Conservation (phyloP, 352 stramenopile species). For the Phytophthora citrophthora region DNA sequence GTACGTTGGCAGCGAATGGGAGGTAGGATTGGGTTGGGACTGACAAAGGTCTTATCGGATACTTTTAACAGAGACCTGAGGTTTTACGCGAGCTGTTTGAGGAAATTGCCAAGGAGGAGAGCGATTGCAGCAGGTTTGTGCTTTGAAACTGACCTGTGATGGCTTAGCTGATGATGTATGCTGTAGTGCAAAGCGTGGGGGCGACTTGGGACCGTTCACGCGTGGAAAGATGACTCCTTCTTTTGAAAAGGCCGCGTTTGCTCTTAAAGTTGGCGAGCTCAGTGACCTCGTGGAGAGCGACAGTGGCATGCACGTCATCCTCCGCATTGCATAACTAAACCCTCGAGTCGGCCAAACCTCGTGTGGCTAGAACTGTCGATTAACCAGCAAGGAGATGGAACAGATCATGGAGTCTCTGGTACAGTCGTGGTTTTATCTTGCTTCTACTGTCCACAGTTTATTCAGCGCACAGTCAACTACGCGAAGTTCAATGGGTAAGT, state of each 20-base stretch:
- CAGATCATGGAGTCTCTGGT: too few relatives aligned
- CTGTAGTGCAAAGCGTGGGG: slow-evolving; percentile 87
- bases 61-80: slow-evolving; percentile 31
- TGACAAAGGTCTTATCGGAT: neutral
- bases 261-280: slow-evolving; percentile 93
- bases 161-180: neutral
- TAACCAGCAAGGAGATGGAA: slow-evolving; percentile 13
- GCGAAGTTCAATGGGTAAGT: slow-evolving; percentile 14
- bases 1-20: slow-evolving; percentile 30
- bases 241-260: slow-evolving; percentile 93
- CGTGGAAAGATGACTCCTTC: slow-evolving; percentile 93
- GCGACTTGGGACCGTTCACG: slow-evolving; percentile 90
- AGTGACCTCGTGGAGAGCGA: slow-evolving; percentile 96
- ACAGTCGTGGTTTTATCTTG: too few relatives aligned
- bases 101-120: slow-evolving; percentile 88
- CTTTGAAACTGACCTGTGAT: neutral
- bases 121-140: slow-evolving; percentile 85
- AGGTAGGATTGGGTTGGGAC: neutral
- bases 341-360: slow-evolving; percentile 1
- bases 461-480: neutral
- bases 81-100: slow-evolving; percentile 79
- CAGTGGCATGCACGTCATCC: slow-evolving; percentile 97
- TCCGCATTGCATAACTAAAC: slow-evolving; percentile 79
- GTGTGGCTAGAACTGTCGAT: slow-evolving; percentile 10
- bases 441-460: slow-evolving; percentile 1